Conservation (phyloP, 306 rosid species). For the Malus sylvestris region DNA sequence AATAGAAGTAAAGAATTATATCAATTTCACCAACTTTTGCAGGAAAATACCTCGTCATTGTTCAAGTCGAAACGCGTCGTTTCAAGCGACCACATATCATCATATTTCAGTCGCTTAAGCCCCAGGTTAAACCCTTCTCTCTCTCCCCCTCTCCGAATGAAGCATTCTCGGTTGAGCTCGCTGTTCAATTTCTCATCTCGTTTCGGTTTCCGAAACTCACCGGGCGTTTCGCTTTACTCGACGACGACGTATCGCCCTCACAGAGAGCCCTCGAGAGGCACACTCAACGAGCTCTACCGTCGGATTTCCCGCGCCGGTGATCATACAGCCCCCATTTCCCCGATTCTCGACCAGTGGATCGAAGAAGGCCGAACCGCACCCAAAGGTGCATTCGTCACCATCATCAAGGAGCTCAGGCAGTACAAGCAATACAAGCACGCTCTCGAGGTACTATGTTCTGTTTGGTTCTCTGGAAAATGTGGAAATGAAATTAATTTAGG, state of each 20-base stretch:
- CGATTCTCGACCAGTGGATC: slow-evolving; percentile 18
- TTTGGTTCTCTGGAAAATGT: not conserved
- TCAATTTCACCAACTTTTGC: no score
- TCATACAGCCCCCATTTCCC: not conserved
- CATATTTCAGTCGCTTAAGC: no score
- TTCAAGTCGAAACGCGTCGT: no score
- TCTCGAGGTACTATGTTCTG: slow-evolving; percentile 20
- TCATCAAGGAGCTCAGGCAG: slow-evolving; percentile 18
- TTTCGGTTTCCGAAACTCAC: slow-evolving; percentile 3
- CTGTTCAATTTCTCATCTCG: not conserved
- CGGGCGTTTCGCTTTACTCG: not conserved
- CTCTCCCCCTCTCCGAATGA: not conserved
- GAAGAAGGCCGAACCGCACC: not conserved
- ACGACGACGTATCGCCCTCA: not conserved
- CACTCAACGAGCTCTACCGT: not conserved
- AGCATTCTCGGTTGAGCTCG: not conserved
- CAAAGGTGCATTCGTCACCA: not conserved
- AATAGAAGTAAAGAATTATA: no score
- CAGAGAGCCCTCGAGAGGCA: not conserved
- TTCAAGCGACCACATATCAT: no score
- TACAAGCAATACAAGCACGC: slow-evolving; percentile 12
- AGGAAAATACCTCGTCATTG: no score
- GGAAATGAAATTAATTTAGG: not conserved
- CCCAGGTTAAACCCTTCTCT: no score
- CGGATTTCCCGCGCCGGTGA: slow-evolving; percentile 4